phyloP scores from a whole-genome alignment of 2,329 filamentous ascomycete genomes.

The Septoria petroselini region DNA sequence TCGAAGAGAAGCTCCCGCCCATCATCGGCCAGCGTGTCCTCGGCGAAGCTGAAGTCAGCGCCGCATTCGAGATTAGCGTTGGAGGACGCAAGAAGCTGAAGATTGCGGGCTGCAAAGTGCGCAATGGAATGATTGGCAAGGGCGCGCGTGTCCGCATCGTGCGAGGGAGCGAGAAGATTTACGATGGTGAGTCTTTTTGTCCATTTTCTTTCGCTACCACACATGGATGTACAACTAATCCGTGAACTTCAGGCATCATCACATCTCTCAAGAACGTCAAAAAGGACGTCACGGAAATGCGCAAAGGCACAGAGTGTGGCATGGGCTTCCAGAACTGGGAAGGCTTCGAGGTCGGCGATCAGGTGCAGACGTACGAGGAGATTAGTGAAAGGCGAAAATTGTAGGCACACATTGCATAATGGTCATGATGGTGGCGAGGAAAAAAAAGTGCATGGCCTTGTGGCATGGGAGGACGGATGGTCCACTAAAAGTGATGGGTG shows the following conservation, averaged over 20 bases:
- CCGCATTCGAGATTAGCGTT: slow-evolving; percentile 79
- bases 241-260: slow-evolving; percentile 61
- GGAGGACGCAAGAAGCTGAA: slow-evolving; percentile 67
- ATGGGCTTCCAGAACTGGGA: slow-evolving; percentile 79
- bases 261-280: slow-evolving; percentile 85
- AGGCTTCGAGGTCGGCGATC: slow-evolving; percentile 75
- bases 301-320: slow-evolving; percentile 90
- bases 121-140: slow-evolving; percentile 70
- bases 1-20: slow-evolving; percentile 69
- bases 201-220: not conserved
- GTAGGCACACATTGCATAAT: too few relatives aligned
- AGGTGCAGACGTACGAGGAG: slow-evolving; percentile 84
- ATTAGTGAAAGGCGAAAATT: slow-evolving; percentile 64
- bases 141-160: slow-evolving; percentile 67
- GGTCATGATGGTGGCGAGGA: too few relatives aligned
- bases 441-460: not conserved
- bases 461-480: not conserved
- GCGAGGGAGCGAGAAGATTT: slow-evolving; percentile 65
- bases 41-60: slow-evolving; percentile 82
- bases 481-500: not conserved
- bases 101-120: slow-evolving; percentile 83
- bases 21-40: slow-evolving; percentile 66
- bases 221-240: slow-evolving; percentile 11
- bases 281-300: slow-evolving; percentile 85
- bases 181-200: slow-evolving; percentile 65